Base-by-base conservation (phyloP, 306 rosid genomes). In the Medicago arabica region DNA sequence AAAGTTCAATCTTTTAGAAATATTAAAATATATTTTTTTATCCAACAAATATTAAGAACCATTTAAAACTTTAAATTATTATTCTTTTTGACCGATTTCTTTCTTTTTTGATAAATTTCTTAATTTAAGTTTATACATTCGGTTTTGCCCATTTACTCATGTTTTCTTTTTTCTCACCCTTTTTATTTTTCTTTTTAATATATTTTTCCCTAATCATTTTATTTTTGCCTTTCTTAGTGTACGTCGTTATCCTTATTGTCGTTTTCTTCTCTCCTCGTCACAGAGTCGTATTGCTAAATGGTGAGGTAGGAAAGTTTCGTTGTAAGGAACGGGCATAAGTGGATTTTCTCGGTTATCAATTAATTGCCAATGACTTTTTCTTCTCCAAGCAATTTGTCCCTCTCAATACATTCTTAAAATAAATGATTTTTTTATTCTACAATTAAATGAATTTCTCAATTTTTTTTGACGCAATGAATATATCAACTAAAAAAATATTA, bases 321-420 rank as follows among this genome's bases (percentile, higher is more conserved):
- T 11, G 31, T 70, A 67, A 19, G 72, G 18, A 19, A 67, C 21
- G 36, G 50, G 55, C 12, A 2, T 4, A 19, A 43, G 13, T 67
- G 71, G 12, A 18, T 66, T 41, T 66, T 40, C 16, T 4, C 9
- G 9, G 34, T 9, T 18, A 18, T 40, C 10, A 41, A 1, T 66
- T 17, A 67, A 1, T 61, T 19, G 59, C 17, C 44, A 47, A 63
- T 59, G 50, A 25, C 66, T 3, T 78, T 62, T 61, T 23, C 38
- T 21, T 38, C 36, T 17, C 62, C 4, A 9, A 21, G 1, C 8
- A 70, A 14, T 62, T 63, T 66, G 25, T 39, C 41, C 31, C 47
- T 41, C 39, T 64, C 67, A 71, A 71, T 28, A 71, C 25, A 79
- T 63, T 69, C 75, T 55, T 34, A 34, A 34, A 34, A 34, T 34